Percentiles rank a stretch among this genome's conserved stretches.
phyloP scores from a whole-genome alignment of 2,329 filamentous ascomycete genomes.

The Tolypocladium endophyticum region DNA sequence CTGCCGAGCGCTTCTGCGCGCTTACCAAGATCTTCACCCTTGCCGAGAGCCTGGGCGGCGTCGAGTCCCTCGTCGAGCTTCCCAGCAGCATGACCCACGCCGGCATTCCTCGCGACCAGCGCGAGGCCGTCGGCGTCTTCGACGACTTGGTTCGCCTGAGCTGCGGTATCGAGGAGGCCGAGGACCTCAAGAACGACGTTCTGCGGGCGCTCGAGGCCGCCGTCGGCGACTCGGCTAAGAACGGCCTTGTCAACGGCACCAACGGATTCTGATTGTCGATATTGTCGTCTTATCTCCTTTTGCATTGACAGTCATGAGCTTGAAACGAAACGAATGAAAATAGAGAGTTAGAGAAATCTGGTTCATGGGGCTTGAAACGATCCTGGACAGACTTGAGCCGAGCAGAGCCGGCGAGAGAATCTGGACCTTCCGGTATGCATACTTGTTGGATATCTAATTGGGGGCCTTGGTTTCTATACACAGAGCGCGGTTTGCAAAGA shows the following conservation, averaged over 20 bases:
- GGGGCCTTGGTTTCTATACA: background rate
- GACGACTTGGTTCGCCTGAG: constrained; percentile 90
- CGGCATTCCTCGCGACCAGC: constrained; percentile 80
- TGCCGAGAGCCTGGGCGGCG: constrained; percentile 83
- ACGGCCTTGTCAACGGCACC: constrained; percentile 15
- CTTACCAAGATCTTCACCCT: constrained; percentile 82
- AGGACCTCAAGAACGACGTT: constrained; percentile 74
- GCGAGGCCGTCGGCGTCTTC: constrained; percentile 87
- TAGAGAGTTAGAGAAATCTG: constrained; percentile 2
- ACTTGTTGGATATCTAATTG: background rate
- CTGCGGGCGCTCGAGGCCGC: constrained; percentile 73
- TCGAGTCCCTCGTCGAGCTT: constrained; percentile 86
- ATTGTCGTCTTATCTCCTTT: background rate
- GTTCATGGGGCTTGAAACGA: background rate
- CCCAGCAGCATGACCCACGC: constrained; percentile 96
- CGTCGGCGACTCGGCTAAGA: constrained; percentile 27
- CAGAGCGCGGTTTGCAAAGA: background rate
- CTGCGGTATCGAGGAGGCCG: constrained; percentile 86
- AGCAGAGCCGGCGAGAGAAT: background rate
- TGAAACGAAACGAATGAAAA: background rate
- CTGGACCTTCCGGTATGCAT: background rate
- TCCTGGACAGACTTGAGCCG: background rate
- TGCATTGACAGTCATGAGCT: background rate
- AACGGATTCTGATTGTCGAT: constrained; percentile 11
- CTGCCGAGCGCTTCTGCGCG: constrained; percentile 89